Percentiles rank a stretch among this genome's conserved stretches.
Evolutionary conservation across 371 early-diverging fungal species (phyloP).

Genomic region (Mortierella sp.): DNA sequence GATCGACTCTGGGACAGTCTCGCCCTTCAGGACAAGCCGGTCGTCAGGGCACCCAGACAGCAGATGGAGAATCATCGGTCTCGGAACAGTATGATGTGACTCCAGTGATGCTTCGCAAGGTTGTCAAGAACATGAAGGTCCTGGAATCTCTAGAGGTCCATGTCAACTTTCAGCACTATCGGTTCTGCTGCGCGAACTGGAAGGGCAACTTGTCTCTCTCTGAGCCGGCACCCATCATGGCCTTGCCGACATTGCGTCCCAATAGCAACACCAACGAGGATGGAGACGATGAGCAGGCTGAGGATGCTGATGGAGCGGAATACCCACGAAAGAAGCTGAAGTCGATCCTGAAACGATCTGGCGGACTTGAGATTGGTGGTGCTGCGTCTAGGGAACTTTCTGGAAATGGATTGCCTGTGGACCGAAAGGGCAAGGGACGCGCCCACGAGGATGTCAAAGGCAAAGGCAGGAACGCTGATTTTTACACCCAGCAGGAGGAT

Average conservation of each 20-base stretch:
- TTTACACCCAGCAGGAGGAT: neutral
- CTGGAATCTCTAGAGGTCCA: conserved; percentile 22
- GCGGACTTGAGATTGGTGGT: too few species aligned
- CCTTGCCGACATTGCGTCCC: neutral
- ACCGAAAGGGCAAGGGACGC: conserved; percentile 13
- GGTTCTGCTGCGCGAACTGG: conserved; percentile 24
- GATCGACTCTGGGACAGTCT: neutral
- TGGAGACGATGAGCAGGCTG: neutral
- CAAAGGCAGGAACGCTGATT: conserved; percentile 3
- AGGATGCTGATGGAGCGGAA: neutral
- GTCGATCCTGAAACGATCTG: neutral
- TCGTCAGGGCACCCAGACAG: neutral
- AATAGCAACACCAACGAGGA: neutral
- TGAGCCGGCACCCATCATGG: neutral
- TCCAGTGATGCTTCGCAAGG: conserved; percentile 22
- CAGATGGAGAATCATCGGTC: neutral
- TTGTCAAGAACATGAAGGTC: conserved; percentile 14
- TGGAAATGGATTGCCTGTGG: neutral
- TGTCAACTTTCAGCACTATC: conserved; percentile 32
- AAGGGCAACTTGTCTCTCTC: conserved; percentile 18
- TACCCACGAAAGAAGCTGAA: conserved; percentile 2
- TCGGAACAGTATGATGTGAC: conserved; percentile 26
- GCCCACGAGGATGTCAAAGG: neutral
- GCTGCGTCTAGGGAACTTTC: neutral
- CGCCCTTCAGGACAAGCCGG: neutral